These are phyloP conservation scores for Magnolia changhungtana DNA, from an alignment of 164 flowering plant species.

Conservation along the genomic window DNA sequence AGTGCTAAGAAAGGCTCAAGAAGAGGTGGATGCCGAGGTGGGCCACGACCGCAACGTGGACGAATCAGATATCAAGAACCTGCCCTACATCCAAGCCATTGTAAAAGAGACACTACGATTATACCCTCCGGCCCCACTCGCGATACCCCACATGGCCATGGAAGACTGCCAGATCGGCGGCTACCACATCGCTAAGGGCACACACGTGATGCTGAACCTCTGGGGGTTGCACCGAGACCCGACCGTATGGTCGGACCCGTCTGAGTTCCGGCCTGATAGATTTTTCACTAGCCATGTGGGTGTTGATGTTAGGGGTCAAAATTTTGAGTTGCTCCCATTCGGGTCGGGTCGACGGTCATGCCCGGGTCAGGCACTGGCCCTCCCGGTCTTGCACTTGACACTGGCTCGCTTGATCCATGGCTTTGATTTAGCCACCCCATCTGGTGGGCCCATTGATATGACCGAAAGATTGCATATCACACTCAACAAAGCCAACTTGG, in stretches of 20 bases:
- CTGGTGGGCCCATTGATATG: constrained; percentile 6
- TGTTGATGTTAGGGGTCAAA: constrained; percentile 7
- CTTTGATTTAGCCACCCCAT: constrained; percentile 5
- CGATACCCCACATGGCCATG: constrained; percentile 41
- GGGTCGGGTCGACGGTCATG: constrained; percentile 25
- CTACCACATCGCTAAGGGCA: constrained; percentile 32
- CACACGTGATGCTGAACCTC: constrained; percentile 39
- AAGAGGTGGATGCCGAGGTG: constrained; percentile 35
- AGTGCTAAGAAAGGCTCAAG: constrained; percentile 23
- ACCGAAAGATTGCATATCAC: background rate
- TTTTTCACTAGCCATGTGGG: constrained; percentile 21
- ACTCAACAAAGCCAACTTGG: background rate
- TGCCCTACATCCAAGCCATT: constrained; percentile 35
- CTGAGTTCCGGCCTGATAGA: constrained; percentile 50
- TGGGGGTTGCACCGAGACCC: constrained; percentile 38
- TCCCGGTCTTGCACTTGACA: constrained; percentile 3
- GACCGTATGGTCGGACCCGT: constrained; percentile 41
- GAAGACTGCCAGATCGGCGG: constrained; percentile 37
- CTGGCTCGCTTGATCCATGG: constrained; percentile 8
- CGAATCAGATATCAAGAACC: constrained; percentile 38
- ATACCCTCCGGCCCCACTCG: constrained; percentile 42
- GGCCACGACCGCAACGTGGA: constrained; percentile 28
- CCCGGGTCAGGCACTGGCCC: constrained; percentile 19
- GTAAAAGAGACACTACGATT: constrained; percentile 44
- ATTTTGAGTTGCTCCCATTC: constrained; percentile 16